Conservation (phyloP, 352 stramenopile genomes). For the Phytophthora pini region DNA sequence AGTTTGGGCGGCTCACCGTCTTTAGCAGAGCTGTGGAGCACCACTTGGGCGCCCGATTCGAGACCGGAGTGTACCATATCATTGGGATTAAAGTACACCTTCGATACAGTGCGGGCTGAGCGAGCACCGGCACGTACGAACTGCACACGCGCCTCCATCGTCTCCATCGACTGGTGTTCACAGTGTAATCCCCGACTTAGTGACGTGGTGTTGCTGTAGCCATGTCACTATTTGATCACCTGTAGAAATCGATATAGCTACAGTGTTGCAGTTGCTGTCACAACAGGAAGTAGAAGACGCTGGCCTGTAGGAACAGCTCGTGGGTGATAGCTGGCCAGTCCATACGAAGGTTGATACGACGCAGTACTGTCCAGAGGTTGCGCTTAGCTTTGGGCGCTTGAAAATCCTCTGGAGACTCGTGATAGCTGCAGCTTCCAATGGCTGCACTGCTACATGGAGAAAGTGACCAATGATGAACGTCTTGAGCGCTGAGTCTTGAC, state of each 20-base stretch:
- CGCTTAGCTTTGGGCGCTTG: neutral
- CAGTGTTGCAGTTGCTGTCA: conserved; percentile 12
- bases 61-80: conserved; percentile 56
- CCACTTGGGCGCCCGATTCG: conserved; percentile 48
- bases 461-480: conserved; percentile 11
- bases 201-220: conserved; percentile 14
- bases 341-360: neutral
- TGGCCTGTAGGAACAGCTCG: conserved; percentile 21
- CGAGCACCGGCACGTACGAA: conserved; percentile 66
- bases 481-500: neutral
- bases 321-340: conserved; percentile 17
- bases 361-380: conserved; percentile 4
- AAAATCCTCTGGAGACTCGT: neutral
- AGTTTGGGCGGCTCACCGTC: conserved; percentile 20
- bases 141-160: conserved; percentile 51
- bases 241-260: conserved; percentile 16
- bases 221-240: conserved; percentile 20
- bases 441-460: conserved; percentile 19
- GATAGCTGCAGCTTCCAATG: conserved; percentile 29
- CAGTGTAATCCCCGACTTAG: conserved; percentile 23
- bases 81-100: conserved; percentile 69
- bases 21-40: conserved; percentile 26
- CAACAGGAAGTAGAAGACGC: conserved; percentile 24
- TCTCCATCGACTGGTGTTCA: conserved; percentile 18
- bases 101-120: conserved; percentile 62